Evolutionary conservation across 2,329 filamentous ascomycete species (phyloP).

Genomic region (Penicillium janthinellum): DNA sequence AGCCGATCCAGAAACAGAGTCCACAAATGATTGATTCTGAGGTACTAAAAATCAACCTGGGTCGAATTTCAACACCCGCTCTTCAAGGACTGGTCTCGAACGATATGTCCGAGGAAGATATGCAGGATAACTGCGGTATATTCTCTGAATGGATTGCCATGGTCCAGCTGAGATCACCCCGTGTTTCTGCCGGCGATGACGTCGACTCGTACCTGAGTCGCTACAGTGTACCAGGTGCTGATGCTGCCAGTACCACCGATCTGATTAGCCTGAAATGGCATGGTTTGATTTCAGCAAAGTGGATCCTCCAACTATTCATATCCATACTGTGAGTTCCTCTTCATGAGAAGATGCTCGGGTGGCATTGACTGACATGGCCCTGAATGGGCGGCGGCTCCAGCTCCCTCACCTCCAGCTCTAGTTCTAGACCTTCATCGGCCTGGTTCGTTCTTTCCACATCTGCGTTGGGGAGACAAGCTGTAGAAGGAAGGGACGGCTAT

Average conservation of each 20-base stretch:
- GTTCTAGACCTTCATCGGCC: conserved; percentile 5
- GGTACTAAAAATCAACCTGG: conserved; percentile 27
- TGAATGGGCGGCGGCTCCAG: conserved; percentile 23
- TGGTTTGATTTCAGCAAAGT: conserved; percentile 43
- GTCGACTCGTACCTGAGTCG: conserved; percentile 49
- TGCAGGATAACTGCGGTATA: conserved; percentile 64
- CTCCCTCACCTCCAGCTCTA: conserved; percentile 9
- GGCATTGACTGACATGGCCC: conserved; percentile 15
- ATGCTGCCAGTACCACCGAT: conserved; percentile 25
- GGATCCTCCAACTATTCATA: conserved; percentile 43
- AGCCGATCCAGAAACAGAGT: conserved; percentile 40
- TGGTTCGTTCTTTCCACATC: conserved; percentile 42
- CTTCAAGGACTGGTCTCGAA: conserved; percentile 34
- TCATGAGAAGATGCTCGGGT: neutral
- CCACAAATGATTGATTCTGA: conserved; percentile 40
- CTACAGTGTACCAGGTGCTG: conserved; percentile 42
- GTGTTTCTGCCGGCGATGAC: conserved; percentile 39
- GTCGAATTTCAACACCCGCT: conserved; percentile 34
- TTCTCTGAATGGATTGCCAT: conserved; percentile 65
- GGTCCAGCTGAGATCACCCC: conserved; percentile 50
- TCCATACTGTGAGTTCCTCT: conserved; percentile 38
- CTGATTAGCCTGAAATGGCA: conserved; percentile 47
- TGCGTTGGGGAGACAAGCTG: conserved; percentile 37
- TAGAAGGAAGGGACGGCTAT: conserved; percentile 46
- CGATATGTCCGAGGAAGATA: conserved; percentile 42